A percentile compares a stretch with the other conserved stretches of the same genome.
Conservation (phyloP, 2,329 filamentous ascomycete genomes). For the Trichoderma citrinoviride region DNA sequence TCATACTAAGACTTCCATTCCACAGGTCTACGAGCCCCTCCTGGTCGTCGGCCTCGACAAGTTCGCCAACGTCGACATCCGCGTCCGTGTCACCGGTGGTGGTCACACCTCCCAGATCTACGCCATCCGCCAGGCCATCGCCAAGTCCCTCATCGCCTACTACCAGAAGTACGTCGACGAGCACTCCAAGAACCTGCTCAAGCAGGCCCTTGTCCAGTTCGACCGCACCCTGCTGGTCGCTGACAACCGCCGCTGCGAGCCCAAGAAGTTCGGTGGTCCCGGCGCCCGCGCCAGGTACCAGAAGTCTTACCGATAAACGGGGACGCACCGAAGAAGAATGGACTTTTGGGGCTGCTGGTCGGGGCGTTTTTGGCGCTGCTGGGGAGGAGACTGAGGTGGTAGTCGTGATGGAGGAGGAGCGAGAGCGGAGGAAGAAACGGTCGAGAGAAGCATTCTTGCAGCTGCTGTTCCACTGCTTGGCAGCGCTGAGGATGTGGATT, state of each 20-base stretch:
- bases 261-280: slow-evolving; percentile 95
- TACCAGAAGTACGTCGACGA: slow-evolving; percentile 99
- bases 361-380: slow-evolving; percentile 3
- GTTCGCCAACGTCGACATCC: slow-evolving; percentile 95
- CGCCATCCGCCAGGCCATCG: slow-evolving; percentile 97
- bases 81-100: slow-evolving; percentile 93
- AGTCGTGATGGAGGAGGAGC: neutral
- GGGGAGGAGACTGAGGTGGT: neutral
- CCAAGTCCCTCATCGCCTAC: slow-evolving; percentile 77
- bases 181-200: slow-evolving; percentile 99
- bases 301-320: slow-evolving; percentile 94
- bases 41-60: slow-evolving; percentile 97
- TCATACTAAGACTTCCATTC: slow-evolving; percentile 25
- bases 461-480: slow-evolving; percentile 4
- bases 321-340: neutral
- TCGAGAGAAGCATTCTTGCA: slow-evolving; percentile 6
- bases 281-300: slow-evolving; percentile 97
- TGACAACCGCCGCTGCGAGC: slow-evolving; percentile 98
- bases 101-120: slow-evolving; percentile 98
- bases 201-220: slow-evolving; percentile 94
- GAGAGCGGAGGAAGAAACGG: slow-evolving; percentile 1
- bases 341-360: neutral
- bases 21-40: slow-evolving; percentile 93
- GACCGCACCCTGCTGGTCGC: slow-evolving; percentile 97
- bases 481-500: slow-evolving; percentile 12